A percentile compares a stretch with the other conserved stretches of the same genome.
Evolutionary conservation across 768 basidiomycete species (phyloP).

Genomic region (Leccinellum rugosiceps): DNA sequence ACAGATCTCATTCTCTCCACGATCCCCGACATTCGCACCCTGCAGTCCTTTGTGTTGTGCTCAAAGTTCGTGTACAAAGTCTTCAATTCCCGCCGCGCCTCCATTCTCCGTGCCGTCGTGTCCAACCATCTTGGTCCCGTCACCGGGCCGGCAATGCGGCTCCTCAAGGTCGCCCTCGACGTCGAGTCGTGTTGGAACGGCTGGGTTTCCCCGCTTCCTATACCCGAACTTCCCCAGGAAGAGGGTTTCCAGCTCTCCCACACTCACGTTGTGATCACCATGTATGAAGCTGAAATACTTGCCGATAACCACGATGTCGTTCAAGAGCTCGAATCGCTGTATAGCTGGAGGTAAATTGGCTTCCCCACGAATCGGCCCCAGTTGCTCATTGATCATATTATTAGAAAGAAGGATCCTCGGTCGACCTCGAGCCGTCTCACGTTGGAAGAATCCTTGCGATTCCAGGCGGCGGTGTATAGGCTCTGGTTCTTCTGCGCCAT

Average conservation of each 20-base stretch:
- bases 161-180: constrained; percentile 13
- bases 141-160: constrained; percentile 10
- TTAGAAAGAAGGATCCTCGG: constrained; percentile 37
- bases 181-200: constrained; percentile 16
- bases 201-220: constrained; percentile 5
- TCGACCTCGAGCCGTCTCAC: constrained; percentile 31
- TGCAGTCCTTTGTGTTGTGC: constrained; percentile 11
- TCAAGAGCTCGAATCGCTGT: constrained; percentile 13
- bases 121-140: constrained; percentile 14
- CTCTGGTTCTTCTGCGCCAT: constrained; percentile 20
- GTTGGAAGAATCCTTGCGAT: constrained; percentile 31
- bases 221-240: constrained; percentile 11
- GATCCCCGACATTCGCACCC: constrained; percentile 7
- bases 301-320: constrained; percentile 15
- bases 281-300: constrained; percentile 9
- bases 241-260: neutral
- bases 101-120: constrained; percentile 12
- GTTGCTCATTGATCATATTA: constrained; percentile 15
- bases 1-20: constrained; percentile 11
- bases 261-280: neutral
- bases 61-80: constrained; percentile 18
- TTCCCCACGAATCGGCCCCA: neutral
- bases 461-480: constrained; percentile 29
- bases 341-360: constrained; percentile 20
- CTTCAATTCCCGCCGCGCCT: constrained; percentile 9